These are phyloP conservation scores for Hypomyces rosellus DNA, from an alignment of 2,329 filamentous ascomycete species.

Conservation along the genomic window DNA sequence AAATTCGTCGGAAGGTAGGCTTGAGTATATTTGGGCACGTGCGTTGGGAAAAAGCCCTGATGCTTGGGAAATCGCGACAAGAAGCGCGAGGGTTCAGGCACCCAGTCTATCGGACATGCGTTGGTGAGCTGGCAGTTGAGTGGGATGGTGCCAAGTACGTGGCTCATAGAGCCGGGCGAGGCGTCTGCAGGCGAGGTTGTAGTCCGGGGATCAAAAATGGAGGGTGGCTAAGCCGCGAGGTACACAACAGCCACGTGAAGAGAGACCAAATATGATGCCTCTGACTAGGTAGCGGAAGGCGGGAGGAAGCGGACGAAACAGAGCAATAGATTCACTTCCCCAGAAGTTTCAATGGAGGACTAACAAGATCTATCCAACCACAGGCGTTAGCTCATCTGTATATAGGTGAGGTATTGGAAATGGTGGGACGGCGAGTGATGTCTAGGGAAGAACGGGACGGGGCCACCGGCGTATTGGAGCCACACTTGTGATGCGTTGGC, in stretches of 20 bases:
- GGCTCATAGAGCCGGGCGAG: conserved; percentile 48
- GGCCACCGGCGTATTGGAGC: conserved; percentile 20
- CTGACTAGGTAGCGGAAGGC: conserved; percentile 8
- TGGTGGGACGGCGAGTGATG: conserved; percentile 17
- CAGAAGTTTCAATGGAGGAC: conserved; percentile 20
- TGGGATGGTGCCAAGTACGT: conserved; percentile 42
- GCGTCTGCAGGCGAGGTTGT: conserved; percentile 49
- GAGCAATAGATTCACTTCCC: conserved; percentile 17
- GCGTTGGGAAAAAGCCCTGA: conserved; percentile 24
- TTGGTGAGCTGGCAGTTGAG: conserved; percentile 55
- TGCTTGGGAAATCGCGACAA: conserved; percentile 29
- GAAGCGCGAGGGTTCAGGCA: conserved; percentile 36
- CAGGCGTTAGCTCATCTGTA: conserved; percentile 28
- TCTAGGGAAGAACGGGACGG: conserved; percentile 18
- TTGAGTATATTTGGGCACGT: conserved; percentile 42
- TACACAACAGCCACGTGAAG: conserved; percentile 40
- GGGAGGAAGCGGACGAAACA: conserved; percentile 17
- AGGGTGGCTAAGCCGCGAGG: conserved; percentile 27
- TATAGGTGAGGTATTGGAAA: conserved; percentile 22
- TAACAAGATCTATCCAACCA: conserved; percentile 30
- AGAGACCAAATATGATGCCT: background rate
- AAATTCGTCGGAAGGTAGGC: conserved; percentile 27
- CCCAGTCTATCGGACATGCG: conserved; percentile 54
- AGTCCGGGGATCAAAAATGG: conserved; percentile 13
- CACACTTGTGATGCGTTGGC: conserved; percentile 34